Base-by-base conservation (phyloP, 2,329 filamentous ascomycete genomes). In the Penicillium sp. region DNA sequence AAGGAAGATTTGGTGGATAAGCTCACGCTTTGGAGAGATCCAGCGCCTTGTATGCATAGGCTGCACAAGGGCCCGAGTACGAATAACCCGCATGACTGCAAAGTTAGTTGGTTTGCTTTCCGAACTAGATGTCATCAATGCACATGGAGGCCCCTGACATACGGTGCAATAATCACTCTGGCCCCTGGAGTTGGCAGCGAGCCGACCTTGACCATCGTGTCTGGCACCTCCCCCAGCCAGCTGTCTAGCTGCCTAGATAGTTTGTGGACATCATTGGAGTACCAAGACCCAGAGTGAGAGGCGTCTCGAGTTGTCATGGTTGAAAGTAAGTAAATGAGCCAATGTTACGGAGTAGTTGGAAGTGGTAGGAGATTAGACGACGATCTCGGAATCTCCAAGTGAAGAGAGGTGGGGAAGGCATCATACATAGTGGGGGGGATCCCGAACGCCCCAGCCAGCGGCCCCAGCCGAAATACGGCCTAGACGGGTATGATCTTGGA, bases 121-220 rank as follows among this genome's bases (percentile, higher is more conserved):
- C 19, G 12, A 3, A 14, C 14, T 18, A 18, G 18, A 31, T 10
- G 11, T 4, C 2, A 2, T 27, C n/a, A 16, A 16, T 22, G n/a
- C 30, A 43, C 22, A 37, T 33, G 16, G 12, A 50, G 16, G n/a
- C 25, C 7, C 39, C 43, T 14, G 37, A 61, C 87, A 77, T 80
- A 96, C 92, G 93, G 93, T 53, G 90, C 90, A 67, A 99, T 96
- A 48, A 99, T 86, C 12, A 93, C 78, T 69, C 89, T 82, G 4
- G 91, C 91, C 28, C 84, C 83, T 1, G 82, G 69, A 1, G 91
- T 75, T 3, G 92, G 93, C 50, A 95, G 63, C 4, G 73, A 68
- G 12, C 80, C 80, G 50, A 84, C 75, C 37, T 79, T 83, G 28
- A 85, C 77, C 34, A 93, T 73, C 1, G 79, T 77, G 41, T 76